Conservation (phyloP, 2,329 filamentous ascomycete genomes). For the Furcasterigmium sp. region DNA sequence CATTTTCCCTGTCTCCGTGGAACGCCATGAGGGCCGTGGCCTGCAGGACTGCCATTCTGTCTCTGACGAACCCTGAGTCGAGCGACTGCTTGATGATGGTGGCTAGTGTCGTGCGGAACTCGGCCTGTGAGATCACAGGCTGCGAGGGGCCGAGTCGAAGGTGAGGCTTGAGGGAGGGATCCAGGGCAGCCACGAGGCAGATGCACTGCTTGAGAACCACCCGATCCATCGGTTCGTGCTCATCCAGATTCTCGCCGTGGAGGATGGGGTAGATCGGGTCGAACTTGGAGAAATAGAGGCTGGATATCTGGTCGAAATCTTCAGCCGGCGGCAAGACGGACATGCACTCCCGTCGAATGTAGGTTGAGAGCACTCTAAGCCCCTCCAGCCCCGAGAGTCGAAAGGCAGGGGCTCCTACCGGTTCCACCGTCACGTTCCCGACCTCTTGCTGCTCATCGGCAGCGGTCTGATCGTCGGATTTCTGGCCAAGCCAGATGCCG, state of each 20-base stretch:
- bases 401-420: slow-evolving; percentile 4
- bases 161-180: slow-evolving; percentile 12
- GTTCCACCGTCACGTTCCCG: slow-evolving; percentile 2
- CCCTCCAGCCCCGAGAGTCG: slow-evolving; percentile 1
- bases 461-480: slow-evolving; percentile 1
- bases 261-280: slow-evolving; percentile 16
- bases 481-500: slow-evolving; percentile 13
- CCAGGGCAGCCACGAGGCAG: slow-evolving; percentile 14
- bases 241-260: slow-evolving; percentile 9
- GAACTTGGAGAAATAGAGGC: slow-evolving; percentile 14
- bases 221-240: slow-evolving; percentile 11
- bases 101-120: slow-evolving; percentile 11
- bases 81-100: slow-evolving; percentile 10
- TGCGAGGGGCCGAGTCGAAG: slow-evolving; percentile 7
- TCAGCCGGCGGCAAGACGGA: slow-evolving; percentile 8
- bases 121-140: slow-evolving; percentile 7
- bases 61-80: slow-evolving; percentile 11
- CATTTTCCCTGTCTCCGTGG: slow-evolving; percentile 11
- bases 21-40: slow-evolving; percentile 13
- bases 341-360: slow-evolving; percentile 11
- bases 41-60: slow-evolving; percentile 11
- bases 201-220: slow-evolving; percentile 15
- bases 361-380: slow-evolving; percentile 8
- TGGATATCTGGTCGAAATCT: slow-evolving; percentile 7
- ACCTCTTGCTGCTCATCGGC: slow-evolving; percentile 3